phyloP scores from a whole-genome alignment of 257 asterid species.

The Solanum bukasovii region DNA sequence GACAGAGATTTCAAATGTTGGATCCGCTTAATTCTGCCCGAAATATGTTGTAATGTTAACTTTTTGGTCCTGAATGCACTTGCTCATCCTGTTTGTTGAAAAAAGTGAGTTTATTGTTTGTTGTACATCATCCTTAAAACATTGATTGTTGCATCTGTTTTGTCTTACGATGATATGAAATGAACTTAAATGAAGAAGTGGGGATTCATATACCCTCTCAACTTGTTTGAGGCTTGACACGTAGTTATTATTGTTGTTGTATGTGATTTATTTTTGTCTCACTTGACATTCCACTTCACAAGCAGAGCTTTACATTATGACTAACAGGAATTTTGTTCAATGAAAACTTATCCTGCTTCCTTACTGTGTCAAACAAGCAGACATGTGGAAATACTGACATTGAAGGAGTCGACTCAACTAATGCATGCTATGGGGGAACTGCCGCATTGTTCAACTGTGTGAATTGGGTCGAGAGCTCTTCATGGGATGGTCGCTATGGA shows the following conservation, averaged over 20 bases:
- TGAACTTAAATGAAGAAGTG: not conserved
- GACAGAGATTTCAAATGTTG: not conserved
- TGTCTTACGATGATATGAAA: not conserved
- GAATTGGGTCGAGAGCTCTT: constrained; percentile 95
- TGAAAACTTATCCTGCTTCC: constrained; percentile 1
- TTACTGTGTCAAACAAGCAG: constrained; percentile 30
- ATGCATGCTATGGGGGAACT: constrained; percentile 98
- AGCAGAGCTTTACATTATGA: not conserved
- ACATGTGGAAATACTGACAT: constrained; percentile 85
- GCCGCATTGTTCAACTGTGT: constrained; percentile 94
- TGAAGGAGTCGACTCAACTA: constrained; percentile 97
- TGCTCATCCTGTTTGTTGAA: not conserved
- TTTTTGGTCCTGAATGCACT: not conserved
- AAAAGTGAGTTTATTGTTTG: not conserved
- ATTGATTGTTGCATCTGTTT: not conserved
- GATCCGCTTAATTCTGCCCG: not conserved
- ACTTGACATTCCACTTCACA: not conserved
- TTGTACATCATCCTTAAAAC: not conserved
- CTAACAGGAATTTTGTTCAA: not conserved
- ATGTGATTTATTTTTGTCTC: not conserved
- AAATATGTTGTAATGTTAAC: not conserved
- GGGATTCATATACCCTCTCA: not conserved
- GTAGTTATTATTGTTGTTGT: not conserved
- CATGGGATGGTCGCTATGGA: constrained; percentile 99
- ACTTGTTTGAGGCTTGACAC: not conserved